Percentiles rank a stretch among this genome's conserved stretches.
These are phyloP conservation scores for Malassezia nana DNA, from an alignment of 1,284 basidiomycete genomes.

Conservation along the genomic window DNA sequence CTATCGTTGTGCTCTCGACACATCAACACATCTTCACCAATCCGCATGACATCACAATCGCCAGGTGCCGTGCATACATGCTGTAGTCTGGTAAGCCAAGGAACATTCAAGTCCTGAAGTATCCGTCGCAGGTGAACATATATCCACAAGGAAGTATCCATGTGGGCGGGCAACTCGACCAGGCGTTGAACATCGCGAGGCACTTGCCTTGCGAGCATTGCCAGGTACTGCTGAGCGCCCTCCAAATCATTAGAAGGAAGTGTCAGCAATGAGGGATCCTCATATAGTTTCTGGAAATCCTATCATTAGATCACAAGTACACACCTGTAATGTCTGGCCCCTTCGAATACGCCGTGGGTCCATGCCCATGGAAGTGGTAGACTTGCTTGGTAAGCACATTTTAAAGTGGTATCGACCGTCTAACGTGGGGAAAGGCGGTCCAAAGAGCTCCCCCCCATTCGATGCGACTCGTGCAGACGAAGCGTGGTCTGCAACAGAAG, in stretches of 20 bases:
- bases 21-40: conserved; percentile 88
- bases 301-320: conserved; percentile 6
- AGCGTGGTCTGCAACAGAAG: no score
- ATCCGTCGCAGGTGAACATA: conserved; percentile 57
- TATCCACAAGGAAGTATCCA: conserved; percentile 9
- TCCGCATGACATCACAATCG: conserved; percentile 91
- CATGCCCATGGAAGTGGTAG: neutral
- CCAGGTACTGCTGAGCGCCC: conserved; percentile 88
- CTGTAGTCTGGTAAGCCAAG: conserved; percentile 74
- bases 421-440: no score
- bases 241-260: conserved; percentile 68
- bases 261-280: neutral
- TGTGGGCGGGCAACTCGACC: conserved; percentile 55
- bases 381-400: neutral
- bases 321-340: conserved; percentile 28
- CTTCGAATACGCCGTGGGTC: conserved; percentile 22
- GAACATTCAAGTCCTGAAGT: conserved; percentile 79
- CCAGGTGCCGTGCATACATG: conserved; percentile 57
- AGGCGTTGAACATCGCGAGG: conserved; percentile 78
- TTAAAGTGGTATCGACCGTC: neutral
- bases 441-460: no score
- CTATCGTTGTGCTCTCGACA: conserved; percentile 69
- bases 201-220: conserved; percentile 69
- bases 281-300: conserved; percentile 2
- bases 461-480: no score